phyloP scores from a whole-genome alignment of 768 basidiomycete genomes.

The Lactarius tabidus region DNA sequence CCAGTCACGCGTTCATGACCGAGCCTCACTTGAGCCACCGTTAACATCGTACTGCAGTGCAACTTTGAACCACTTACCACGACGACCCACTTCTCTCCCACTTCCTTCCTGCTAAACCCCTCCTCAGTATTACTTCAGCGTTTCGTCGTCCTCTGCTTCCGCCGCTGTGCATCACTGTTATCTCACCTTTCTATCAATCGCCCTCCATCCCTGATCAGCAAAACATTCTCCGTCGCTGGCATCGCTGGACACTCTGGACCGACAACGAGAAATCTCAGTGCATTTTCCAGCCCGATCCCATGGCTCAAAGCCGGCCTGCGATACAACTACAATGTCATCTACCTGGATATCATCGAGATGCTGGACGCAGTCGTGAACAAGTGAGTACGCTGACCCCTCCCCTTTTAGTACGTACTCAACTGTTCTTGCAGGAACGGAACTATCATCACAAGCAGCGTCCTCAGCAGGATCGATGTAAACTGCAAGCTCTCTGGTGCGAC shows the following conservation, averaged over 20 bases:
- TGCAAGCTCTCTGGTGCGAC: slow-evolving; percentile 65
- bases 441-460: slow-evolving; percentile 60
- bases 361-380: slow-evolving; percentile 74
- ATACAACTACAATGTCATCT: slow-evolving; percentile 87
- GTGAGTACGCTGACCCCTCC: slow-evolving; percentile 39
- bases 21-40: no score
- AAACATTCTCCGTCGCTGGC: slow-evolving; percentile 48
- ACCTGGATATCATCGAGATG: slow-evolving; percentile 86
- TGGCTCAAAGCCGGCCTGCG: slow-evolving; percentile 85
- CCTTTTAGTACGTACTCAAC: not conserved
- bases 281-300: slow-evolving; percentile 86
- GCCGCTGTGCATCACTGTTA: no score
- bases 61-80: no score
- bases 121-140: no score
- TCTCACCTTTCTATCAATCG: no score
- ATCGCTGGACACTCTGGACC: slow-evolving; percentile 38
- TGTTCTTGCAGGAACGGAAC: slow-evolving; percentile 53
- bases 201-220: slow-evolving; percentile 57
- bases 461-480: slow-evolving; percentile 76
- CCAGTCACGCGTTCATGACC: no score
- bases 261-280: slow-evolving; percentile 31
- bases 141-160: no score
- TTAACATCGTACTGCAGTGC: no score
- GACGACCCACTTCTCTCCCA: no score
- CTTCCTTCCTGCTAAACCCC: no score